A percentile compares a stretch with the other conserved stretches of the same genome.
Evolutionary conservation across 495 filamentous ascomycete genomes (phyloP).

Genomic region (Chlorociboria aeruginascens): DNA sequence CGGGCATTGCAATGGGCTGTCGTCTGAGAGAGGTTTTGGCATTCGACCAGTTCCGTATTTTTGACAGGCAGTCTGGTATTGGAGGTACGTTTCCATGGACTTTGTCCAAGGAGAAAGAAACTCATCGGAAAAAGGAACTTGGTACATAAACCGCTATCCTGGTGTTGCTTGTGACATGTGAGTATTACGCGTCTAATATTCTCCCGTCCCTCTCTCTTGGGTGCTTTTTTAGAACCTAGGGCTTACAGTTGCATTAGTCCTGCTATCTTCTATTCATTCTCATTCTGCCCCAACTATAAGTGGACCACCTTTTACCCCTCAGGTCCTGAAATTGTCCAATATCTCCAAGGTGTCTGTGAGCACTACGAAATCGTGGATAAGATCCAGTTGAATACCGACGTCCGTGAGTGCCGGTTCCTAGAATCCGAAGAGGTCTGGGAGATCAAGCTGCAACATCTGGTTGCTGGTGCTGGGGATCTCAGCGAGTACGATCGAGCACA

Average conservation of each 20-base stretch:
- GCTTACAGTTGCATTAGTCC: background rate
- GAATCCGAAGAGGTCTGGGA: constrained; percentile 32
- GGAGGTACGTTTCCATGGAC: constrained; percentile 42
- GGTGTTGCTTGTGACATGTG: constrained; percentile 29
- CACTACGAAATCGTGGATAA: constrained; percentile 32
- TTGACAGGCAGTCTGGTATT: constrained; percentile 47
- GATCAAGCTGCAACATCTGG: constrained; percentile 27
- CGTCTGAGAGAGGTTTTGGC: constrained; percentile 45
- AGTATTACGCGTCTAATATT: background rate
- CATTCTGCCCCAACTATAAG: constrained; percentile 33
- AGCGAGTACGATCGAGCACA: constrained; percentile 16
- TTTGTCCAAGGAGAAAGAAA: too few species aligned
- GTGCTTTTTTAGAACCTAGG: background rate
- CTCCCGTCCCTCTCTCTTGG: background rate
- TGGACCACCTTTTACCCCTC: constrained; percentile 33
- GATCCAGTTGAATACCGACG: constrained; percentile 29
- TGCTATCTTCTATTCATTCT: constrained; percentile 35
- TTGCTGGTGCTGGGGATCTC: constrained; percentile 17
- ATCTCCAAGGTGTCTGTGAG: constrained; percentile 31
- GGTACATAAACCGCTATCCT: constrained; percentile 20
- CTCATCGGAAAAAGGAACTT: too few species aligned
- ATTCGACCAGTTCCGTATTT: constrained; percentile 52
- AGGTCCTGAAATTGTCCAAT: constrained; percentile 32
- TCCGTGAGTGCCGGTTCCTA: constrained; percentile 30
- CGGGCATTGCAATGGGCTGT: constrained; percentile 55